Conservation (phyloP, 2,329 filamentous ascomycete genomes). For the Metarhizium sp. region DNA sequence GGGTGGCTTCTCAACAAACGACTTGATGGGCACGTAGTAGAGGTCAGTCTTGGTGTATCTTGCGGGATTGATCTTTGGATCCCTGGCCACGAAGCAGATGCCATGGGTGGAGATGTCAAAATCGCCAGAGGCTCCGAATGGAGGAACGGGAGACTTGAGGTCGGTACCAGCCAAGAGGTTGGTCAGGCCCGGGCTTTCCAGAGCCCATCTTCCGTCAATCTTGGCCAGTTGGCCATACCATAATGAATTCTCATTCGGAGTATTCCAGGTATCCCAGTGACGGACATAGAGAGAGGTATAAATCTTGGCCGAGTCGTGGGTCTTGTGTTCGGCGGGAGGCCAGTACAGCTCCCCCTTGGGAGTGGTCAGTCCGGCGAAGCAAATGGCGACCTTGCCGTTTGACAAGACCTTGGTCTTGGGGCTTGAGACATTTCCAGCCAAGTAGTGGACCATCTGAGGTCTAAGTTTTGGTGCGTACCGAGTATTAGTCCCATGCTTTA, state of each 20-base stretch:
- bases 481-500: slow-evolving; percentile 2
- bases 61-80: slow-evolving; percentile 60
- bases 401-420: slow-evolving; percentile 46
- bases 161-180: slow-evolving; percentile 55
- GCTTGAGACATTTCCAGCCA: slow-evolving; percentile 47
- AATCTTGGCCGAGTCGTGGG: slow-evolving; percentile 55
- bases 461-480: slow-evolving; percentile 14
- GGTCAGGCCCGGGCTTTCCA: slow-evolving; percentile 37
- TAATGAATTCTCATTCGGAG: slow-evolving; percentile 59
- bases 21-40: slow-evolving; percentile 59
- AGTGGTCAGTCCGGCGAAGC: slow-evolving; percentile 54
- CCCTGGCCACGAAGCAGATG: slow-evolving; percentile 66
- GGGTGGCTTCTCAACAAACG: slow-evolving; percentile 47
- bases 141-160: slow-evolving; percentile 60
- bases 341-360: slow-evolving; percentile 63
- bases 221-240: slow-evolving; percentile 59
- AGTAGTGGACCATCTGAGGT: slow-evolving; percentile 35
- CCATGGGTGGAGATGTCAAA: slow-evolving; percentile 63
- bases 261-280: slow-evolving; percentile 74
- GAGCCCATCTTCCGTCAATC: slow-evolving; percentile 28
- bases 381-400: slow-evolving; percentile 41
- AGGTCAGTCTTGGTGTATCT: slow-evolving; percentile 75
- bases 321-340: slow-evolving; percentile 48
- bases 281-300: slow-evolving; percentile 70
- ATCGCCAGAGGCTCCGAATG: slow-evolving; percentile 72